Base-by-base conservation (phyloP, 371 early-diverging fungal species). In the Neoconidiobolus thromboides region DNA sequence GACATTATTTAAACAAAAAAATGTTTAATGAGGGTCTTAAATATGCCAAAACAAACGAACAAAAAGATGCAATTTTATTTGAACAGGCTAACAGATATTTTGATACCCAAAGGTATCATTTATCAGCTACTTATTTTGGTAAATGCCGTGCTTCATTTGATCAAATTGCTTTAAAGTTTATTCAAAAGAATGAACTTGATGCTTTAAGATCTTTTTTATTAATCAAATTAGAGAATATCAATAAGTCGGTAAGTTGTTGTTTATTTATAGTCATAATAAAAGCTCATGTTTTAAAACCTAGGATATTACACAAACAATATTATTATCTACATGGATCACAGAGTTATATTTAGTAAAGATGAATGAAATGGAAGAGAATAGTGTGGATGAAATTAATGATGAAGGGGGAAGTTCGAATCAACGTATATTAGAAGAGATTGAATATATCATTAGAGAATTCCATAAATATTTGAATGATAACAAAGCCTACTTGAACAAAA, bases 61-160 rank as follows among this genome's bases (percentile, higher is more conserved):
- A 93, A 64, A 74, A 76, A 49, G 86, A 90, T 62, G 73, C 71
- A 41, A 82, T 95, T 14, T 66, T 85, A 51, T 83, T 81, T 0
- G 77, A 87, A 0, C 94, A 91, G 63, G 95, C 93, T 2, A 84
- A 89, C 60, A 79, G 86, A 54, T 81, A 86, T 60, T 95, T 87
- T 71, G 65, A 75, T 1, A 80, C 83, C 55, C 75, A 78, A 3
- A 75, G 82, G 4, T 91, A 77, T 61, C 71, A 75, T 61, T 75
- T 80, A 53, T 84, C 92, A 7, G 94, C 96, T 1, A 74, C 78
- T 44, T 89, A 81, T 66, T 93, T 76, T 75, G 94, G 93, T 0
- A 81, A 85, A 60, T 80, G 83, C 37, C 73, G 77, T 0, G 75
- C 86, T 3, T 76, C 85, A 2, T 91, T 95, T 64, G 96, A 95